Evolutionary conservation across 2,329 filamentous ascomycete genomes (phyloP).

Genomic region (Arachnomyces sp.): DNA sequence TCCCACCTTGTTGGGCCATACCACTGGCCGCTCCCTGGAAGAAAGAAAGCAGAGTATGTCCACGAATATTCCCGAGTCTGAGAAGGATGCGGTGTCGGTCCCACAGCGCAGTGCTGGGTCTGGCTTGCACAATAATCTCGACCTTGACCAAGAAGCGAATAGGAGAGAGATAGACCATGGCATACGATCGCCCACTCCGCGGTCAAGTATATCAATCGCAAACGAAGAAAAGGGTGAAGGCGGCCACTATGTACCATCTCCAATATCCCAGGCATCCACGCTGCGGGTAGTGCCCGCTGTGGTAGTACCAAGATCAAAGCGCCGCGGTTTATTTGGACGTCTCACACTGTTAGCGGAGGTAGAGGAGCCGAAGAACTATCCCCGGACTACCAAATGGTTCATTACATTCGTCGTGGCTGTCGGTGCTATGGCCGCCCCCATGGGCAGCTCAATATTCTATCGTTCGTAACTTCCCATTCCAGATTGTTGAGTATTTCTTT

Average conservation of each 20-base stretch:
- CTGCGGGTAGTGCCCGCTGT: constrained; percentile 39
- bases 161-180: too few species aligned
- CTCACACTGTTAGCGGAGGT: constrained; percentile 72
- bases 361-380: constrained; percentile 66
- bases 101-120: too few species aligned
- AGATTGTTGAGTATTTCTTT: constrained; percentile 2
- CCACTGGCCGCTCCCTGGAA: too few species aligned
- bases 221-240: too few species aligned
- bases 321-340: constrained; percentile 65
- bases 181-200: too few species aligned
- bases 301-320: constrained; percentile 45
- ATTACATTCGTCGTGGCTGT: constrained; percentile 72
- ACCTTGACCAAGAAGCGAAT: too few species aligned
- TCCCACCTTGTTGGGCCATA: too few species aligned
- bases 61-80: too few species aligned
- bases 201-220: too few species aligned
- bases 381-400: constrained; percentile 69
- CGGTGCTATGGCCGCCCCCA: constrained; percentile 68
- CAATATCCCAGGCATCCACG: constrained; percentile 35
- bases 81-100: too few species aligned
- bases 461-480: constrained; percentile 46
- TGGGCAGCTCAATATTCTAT: constrained; percentile 78
- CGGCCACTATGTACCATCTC: constrained; percentile 27
- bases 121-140: too few species aligned
- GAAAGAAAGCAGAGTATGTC: too few species aligned